These are phyloP conservation scores for Saccharomycopsis vini DNA, from an alignment of 805 yeast species.

Conservation along the genomic window DNA sequence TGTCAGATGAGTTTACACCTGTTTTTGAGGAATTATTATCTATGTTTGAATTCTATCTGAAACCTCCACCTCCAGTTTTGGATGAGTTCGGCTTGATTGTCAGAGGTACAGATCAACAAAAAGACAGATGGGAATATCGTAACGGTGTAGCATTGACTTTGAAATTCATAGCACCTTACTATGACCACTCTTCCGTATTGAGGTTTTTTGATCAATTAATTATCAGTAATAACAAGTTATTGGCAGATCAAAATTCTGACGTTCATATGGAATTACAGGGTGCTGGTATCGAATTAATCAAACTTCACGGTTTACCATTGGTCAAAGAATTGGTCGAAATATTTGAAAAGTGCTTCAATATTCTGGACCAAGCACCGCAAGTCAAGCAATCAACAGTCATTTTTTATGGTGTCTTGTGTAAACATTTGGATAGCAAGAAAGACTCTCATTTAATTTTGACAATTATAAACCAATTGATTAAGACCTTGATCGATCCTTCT, in stretches of 20 bases:
- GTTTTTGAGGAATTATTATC: conserved; percentile 40
- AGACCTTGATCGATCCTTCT: conserved; percentile 67
- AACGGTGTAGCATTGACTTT: conserved; percentile 71
- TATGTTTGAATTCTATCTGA: conserved; percentile 49
- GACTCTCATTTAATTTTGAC: conserved; percentile 54
- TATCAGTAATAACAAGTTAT: conserved; percentile 39
- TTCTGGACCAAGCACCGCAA: conserved; percentile 23
- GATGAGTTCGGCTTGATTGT: conserved; percentile 78
- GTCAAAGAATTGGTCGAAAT: conserved; percentile 73
- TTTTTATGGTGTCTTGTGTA: conserved; percentile 84
- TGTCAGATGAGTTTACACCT: conserved; percentile 16
- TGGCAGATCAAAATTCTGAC: conserved; percentile 63
- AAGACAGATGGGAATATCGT: conserved; percentile 79
- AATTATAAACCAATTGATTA: conserved; percentile 61
- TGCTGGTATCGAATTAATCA: conserved; percentile 74
- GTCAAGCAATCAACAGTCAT: conserved; percentile 77
- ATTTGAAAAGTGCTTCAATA: conserved; percentile 61
- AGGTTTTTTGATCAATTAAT: conserved; percentile 55
- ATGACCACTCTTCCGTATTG: conserved; percentile 34
- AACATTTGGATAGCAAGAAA: conserved; percentile 51
- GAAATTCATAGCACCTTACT: conserved; percentile 43
- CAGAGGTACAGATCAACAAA: conserved; percentile 48
- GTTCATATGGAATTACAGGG: conserved; percentile 81
- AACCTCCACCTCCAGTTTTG: conserved; percentile 66
- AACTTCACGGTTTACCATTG: conserved; percentile 50